Percentiles rank a stretch among this genome's conserved stretches.
phyloP scores from a whole-genome alignment of 306 rosid species.

The Malus fusca region DNA sequence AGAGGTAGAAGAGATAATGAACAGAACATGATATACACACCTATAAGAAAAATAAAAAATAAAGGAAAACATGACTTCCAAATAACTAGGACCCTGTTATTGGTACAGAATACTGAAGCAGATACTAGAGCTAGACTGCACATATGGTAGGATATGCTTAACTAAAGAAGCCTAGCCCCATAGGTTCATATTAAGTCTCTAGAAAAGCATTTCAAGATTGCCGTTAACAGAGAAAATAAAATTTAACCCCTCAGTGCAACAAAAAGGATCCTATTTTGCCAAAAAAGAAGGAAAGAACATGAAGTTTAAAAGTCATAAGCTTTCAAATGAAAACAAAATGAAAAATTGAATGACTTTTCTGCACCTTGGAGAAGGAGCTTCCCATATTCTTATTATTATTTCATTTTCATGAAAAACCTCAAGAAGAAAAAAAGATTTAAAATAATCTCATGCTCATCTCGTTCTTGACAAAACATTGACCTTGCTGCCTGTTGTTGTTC shows the following conservation, averaged over 20 bases:
- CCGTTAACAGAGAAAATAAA: not conserved
- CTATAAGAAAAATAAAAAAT: not conserved
- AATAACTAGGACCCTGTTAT: not conserved
- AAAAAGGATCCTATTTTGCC: not conserved
- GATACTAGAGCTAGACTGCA: not conserved
- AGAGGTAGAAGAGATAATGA: not conserved
- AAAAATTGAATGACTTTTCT: not conserved
- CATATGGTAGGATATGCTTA: not conserved
- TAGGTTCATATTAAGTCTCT: not conserved
- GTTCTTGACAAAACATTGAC: not conserved
- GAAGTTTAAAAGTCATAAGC: not conserved
- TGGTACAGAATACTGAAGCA: not conserved
- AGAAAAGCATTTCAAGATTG: not conserved
- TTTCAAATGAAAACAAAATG: not conserved
- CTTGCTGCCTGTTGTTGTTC: not conserved
- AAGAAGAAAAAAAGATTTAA: not conserved
- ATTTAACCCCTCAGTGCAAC: not conserved
- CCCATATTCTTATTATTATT: not conserved
- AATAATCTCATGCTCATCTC: not conserved
- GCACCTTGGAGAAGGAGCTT: not conserved
- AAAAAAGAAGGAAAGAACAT: not conserved
- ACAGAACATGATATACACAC: not conserved
- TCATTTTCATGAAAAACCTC: not conserved
- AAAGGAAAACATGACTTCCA: not conserved
- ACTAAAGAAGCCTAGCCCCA: not conserved